Base-by-base conservation (phyloP, 2,329 filamentous ascomycete species). In the Colletotrichum tropicicola region DNA sequence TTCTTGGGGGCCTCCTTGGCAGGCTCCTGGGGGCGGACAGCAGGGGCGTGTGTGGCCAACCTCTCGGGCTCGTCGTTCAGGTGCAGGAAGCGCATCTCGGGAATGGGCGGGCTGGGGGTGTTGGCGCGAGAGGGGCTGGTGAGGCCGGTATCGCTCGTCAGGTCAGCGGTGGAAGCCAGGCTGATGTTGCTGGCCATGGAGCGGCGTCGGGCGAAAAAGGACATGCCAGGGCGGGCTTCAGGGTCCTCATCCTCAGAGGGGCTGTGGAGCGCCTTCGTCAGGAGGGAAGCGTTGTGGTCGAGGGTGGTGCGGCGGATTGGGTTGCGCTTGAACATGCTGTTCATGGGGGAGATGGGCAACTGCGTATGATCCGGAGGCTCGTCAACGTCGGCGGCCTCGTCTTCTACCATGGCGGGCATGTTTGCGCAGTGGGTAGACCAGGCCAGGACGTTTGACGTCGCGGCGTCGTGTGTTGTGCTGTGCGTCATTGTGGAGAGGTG, bases 121-220 rank as follows among this genome's bases (percentile, higher is more conserved):
- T 89, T 93, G 35, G 93, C 92, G 59, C 93, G 86, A n/a, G 93
- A 91, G 43, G 95, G 94, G 72, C 93, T 98, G 17, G 94, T 97
- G 64, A 97, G 81, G 64, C 93, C 94, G 62, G 92, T 96, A 73
- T 98, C 96, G 78, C 94, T 98, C n/a, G 94, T 98, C 61, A 98
- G 84, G 69, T 98, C 95, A 37, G 92, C 92, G 3, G 93, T 97
- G 2, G 94, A 97, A 47, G 92, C 86, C 65, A 91, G 80, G 79
- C 94, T 97, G 70, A 89, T 82, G 73, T 91, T 95, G 82, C 93
- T 97, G 75, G 90, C 91, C 71, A 91, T 89, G 65, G 92, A 95
- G 65, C 89, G 83, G 70, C 85, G 80, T 63, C 85, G 80, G 32
- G 78, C 75, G 21, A 73, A 75, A 56, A 71, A 73, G n/a, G 72